Evolutionary conservation across 768 basidiomycete genomes (phyloP).

Genomic region (Neoboletus subvelutipes): DNA sequence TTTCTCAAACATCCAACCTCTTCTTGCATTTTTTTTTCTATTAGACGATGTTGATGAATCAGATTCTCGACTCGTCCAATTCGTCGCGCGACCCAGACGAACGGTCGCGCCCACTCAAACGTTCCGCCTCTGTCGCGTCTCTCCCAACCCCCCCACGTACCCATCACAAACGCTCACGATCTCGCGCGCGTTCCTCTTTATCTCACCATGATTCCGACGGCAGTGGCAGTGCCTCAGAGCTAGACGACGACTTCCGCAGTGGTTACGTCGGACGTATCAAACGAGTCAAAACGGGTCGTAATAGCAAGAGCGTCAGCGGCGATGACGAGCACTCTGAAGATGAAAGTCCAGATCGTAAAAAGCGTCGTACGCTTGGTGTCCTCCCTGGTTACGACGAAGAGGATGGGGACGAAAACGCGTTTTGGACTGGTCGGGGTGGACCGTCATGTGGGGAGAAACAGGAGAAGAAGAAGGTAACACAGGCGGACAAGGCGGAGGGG

Average conservation of each 20-base stretch:
- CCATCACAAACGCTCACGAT: conserved; percentile 45
- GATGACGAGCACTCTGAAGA: conserved; percentile 22
- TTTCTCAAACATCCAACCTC: not conserved
- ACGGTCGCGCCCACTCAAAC: conserved; percentile 46
- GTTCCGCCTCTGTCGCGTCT: conserved; percentile 61
- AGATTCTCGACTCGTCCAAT: conserved; percentile 36
- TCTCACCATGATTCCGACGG: conserved; percentile 45
- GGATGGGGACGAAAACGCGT: conserved; percentile 47
- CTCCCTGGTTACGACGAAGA: conserved; percentile 47
- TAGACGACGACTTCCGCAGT: conserved; percentile 19
- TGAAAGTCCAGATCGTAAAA: conserved; percentile 35
- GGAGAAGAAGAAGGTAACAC: conserved; percentile 3
- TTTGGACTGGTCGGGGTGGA: conserved; percentile 26
- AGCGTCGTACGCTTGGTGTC: conserved; percentile 35
- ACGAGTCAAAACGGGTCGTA: conserved; percentile 16
- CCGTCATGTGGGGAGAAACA: conserved; percentile 10
- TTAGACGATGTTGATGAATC: conserved; percentile 32
- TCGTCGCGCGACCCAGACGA: conserved; percentile 14
- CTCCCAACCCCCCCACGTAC: conserved; percentile 69
- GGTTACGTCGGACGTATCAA: conserved; percentile 13
- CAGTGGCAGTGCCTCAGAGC: conserved; percentile 38
- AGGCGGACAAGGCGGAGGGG: conserved; percentile 11
- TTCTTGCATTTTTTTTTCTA: not conserved
- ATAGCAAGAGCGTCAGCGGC: conserved; percentile 12
- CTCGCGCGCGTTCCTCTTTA: conserved; percentile 43